Evolutionary conservation across 108 stramenopile species (phyloP), one percentile per base, ranked within the genome.

Genomic region (Licmophora abbreviata): DNA sequence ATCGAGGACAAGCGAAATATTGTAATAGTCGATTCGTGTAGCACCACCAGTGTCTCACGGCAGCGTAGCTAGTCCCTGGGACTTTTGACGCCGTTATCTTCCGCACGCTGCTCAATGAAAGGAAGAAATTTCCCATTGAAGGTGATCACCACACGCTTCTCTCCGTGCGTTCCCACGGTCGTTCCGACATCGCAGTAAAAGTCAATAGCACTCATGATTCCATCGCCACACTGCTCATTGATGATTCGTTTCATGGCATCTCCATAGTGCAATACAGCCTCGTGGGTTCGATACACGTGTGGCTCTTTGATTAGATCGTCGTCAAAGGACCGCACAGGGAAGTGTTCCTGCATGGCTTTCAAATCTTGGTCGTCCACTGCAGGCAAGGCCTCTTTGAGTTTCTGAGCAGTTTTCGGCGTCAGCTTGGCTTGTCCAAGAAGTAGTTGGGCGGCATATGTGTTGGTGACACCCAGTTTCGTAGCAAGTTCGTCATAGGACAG

Each of bases 101-200:
- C 68, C 33, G 29, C 28, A 17, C 35, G 50, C 44, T 86, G 85
- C 44, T 82, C 85, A 48, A 82, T 71, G 45, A 67, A 69, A 7
- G 78, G 76, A 45, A 86, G 51, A 43, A 86, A 86, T 59, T 86
- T 86, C 1, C 85, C 85, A 61, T 86, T 86, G 49, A 86, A 80
- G 0, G 85, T 86, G 15, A 86, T 81, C 18, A 86, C 81, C 3
- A 86, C 81, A 0, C 85, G 54, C 15, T 80, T 74, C 46, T 86
- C 85, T 6, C 85, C 85, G 24, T 79, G 63, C 41, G 74, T 68
- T 1, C 81, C 81, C 2, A 57, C 77, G 29, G 69, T 76, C 4
- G 69, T 80, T 21, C 77, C 81, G 0, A 86, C 85, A 59, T 79
- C 76, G 12, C 49, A 52, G 38, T 80, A 86, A 31, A 86, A 79